Base-by-base conservation (phyloP, 2,329 filamentous ascomycete species). In the Colletotrichum sp. region DNA sequence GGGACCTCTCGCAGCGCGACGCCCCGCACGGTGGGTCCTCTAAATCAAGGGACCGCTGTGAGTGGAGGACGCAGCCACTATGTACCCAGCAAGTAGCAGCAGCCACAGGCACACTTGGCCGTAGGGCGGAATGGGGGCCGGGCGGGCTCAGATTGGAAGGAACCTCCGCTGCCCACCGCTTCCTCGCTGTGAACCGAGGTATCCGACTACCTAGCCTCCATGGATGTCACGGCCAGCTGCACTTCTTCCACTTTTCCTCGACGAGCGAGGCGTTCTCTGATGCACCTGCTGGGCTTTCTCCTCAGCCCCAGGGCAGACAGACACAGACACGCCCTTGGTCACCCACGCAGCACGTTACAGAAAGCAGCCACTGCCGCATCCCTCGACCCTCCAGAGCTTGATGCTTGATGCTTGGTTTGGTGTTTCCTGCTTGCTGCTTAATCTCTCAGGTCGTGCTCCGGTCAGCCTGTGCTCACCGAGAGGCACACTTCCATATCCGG, bases 231-330 rank as follows among this genome's bases (percentile, higher is more conserved):
- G 24, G 18, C 39, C n/a, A 52, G 39, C 39, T 21, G 39, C 39
- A 49, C 39, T 49, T 49, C 52, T 75, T 75, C 71, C 75, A 77
- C 30, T 77, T 69, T 49, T n/a, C 39, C 39, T 49, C 39, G 39
- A 49, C 39, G 13, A 64, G 30, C 75, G 73, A 76, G 75, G 72
- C 66, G 60, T 71, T 75, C 67, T 74, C 12, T 21, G 39, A n/a
- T 67, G 60, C 44, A 36, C 21, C 59, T 34, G 72, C 68, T 77
- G 72, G 75, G 75, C 72, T 65, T 68, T 76, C 67, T 32, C 59
- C 75, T 72, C 75, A 76, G 75, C 75, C 72, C 68, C 75, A 72
- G 72, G 57, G 57, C 64, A 69, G 57, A 67, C 26, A 68, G 64
- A 64, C 39, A 12, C 39, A 49, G 39, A 49, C 39, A 7, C 39